Evolutionary conservation across 192 early-diverging fungal species (phyloP).

Genomic region (Umbelopsis vinacea): DNA sequence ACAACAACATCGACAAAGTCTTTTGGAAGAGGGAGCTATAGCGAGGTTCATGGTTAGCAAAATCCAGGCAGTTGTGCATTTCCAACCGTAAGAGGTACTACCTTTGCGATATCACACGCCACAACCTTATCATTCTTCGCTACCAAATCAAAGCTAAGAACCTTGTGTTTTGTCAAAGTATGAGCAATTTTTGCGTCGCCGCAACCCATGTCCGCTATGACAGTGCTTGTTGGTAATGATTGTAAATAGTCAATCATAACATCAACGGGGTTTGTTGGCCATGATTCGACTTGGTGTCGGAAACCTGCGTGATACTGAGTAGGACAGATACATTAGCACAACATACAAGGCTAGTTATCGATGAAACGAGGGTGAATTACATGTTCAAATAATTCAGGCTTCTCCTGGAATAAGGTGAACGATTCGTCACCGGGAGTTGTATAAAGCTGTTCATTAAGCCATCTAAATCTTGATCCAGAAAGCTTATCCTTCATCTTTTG

Average conservation of each 20-base stretch:
- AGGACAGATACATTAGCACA: not conserved
- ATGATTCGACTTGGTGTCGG: conserved; percentile 84
- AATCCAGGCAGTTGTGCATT: no score
- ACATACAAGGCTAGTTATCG: not conserved
- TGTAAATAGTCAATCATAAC: conserved; percentile 73
- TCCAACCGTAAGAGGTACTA: conserved; percentile 16
- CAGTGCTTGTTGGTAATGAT: conserved; percentile 50
- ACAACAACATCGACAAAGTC: conserved; percentile 79
- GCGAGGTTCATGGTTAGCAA: not conserved
- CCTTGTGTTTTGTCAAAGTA: conserved; percentile 62
- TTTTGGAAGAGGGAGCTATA: conserved; percentile 68
- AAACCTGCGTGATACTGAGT: conserved; percentile 91
- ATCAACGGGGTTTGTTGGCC: conserved; percentile 96
- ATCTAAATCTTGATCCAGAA: conserved; percentile 78
- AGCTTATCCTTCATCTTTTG: conserved; percentile 59
- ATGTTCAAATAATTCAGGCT: conserved; percentile 91
- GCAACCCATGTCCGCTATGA: conserved; percentile 94
- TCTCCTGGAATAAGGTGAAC: conserved; percentile 75
- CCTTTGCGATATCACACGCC: conserved; percentile 92
- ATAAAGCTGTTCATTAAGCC: conserved; percentile 96
- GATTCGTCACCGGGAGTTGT: conserved; percentile 80
- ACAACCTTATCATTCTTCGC: conserved; percentile 78
- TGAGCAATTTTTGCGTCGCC: conserved; percentile 91
- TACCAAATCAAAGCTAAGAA: conserved; percentile 90
- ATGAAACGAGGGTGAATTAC: conserved; percentile 36